A percentile compares a stretch with the other conserved stretches of the same genome.
These are phyloP conservation scores for Ceriops tagal DNA, from an alignment of 345 rosid genomes.

Conservation along the genomic window DNA sequence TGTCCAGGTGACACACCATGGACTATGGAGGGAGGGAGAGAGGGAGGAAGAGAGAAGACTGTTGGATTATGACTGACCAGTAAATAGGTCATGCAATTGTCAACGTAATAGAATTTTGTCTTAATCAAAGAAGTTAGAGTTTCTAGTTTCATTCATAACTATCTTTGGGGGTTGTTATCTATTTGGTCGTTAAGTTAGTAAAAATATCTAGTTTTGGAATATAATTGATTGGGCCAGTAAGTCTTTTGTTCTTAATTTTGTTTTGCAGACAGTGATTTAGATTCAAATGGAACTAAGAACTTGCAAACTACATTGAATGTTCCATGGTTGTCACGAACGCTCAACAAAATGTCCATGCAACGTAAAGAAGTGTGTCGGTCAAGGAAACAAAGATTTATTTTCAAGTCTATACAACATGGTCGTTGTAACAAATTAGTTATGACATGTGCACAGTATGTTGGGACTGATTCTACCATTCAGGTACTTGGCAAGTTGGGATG, in stretches of 20 bases:
- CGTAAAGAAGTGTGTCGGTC: conserved; percentile 50
- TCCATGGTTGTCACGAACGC: conserved; percentile 37
- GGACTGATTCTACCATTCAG: conserved; percentile 41
- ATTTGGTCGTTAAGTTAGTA: background rate
- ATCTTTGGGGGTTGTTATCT: background rate
- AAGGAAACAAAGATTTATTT: conserved; percentile 55
- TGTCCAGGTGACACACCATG: no score
- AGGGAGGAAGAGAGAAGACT: no score
- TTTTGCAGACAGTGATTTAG: conserved; percentile 19
- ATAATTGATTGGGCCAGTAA: background rate
- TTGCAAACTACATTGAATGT: conserved; percentile 22
- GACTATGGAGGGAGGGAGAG: no score
- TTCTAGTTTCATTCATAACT: no score
- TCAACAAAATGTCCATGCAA: conserved; percentile 14
- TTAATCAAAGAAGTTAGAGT: no score
- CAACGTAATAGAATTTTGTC: no score
- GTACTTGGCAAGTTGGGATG: conserved; percentile 52
- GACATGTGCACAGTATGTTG: conserved; percentile 45
- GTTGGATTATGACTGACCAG: no score
- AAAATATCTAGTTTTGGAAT: no score
- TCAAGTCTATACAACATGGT: conserved; percentile 27
- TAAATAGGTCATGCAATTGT: no score
- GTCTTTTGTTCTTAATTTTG: background rate
- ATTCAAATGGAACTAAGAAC: conserved; percentile 7
- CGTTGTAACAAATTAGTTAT: conserved; percentile 38